Base-by-base conservation (phyloP, 768 basidiomycete species). In the Tylopilus vinaceipallidus region DNA sequence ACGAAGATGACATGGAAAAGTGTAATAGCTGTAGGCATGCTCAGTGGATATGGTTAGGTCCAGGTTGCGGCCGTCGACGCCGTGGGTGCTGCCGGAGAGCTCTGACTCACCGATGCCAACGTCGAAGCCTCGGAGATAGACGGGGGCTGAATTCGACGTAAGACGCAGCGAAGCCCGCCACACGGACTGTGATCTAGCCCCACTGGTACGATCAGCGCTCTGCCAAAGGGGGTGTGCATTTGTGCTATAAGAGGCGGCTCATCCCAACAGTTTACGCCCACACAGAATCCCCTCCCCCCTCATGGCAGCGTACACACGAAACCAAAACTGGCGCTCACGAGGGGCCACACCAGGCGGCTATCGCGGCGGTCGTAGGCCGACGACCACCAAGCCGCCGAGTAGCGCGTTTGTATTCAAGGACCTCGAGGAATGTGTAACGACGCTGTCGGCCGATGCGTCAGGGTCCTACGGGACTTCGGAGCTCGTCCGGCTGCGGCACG, bases 401-500 rank as follows among this genome's bases (percentile, higher is more conserved):
- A 1, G 36, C 2, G 13, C 41, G n/a, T 67, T 67, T 17, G 30
- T 67, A 9, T 42, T 60, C 20, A 54, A 57, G 48, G 65, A 67
- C 32, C 54, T 62, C 20, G 49, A 56, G 39, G 36, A 55, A 38
- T 39, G 38, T 3, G 44, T 67, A 30, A 19, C 47, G 41, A 60
- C 54, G n/a, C 30, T 67, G 42, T 53, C 56, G 3, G 13, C 32
- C 24, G 56, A 62, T 35, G 10, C 27, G 17, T 20, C 22, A 6
- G 34, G 24, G n/a, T 27, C 49, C 14, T n/a, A n/a, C n/a, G n/a
- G n/a, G n/a, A 32, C 52, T n/a, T 58, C 60, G 11, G 60, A 65
- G 27, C 35, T 45, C 26, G 63, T 74, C 14, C 52, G 58, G 19
- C 68, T 78, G 24, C 62, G 58, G 10, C 59, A 83, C 62, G 53